A percentile compares a stretch with the other conserved stretches of the same genome.
Conservation (phyloP, 148 eudicot species). For the Cornus controversa region DNA sequence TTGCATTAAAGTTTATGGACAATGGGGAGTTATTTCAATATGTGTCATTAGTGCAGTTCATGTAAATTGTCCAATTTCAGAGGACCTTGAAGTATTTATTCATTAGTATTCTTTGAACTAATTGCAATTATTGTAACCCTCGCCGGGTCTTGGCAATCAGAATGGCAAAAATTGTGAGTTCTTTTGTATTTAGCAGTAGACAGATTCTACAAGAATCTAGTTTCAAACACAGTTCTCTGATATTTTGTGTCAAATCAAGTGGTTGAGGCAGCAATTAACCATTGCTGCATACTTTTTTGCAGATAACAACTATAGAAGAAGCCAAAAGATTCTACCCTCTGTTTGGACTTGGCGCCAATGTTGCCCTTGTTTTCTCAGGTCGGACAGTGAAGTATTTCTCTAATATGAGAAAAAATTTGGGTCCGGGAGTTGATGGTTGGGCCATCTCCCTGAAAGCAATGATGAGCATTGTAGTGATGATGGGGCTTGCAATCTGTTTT, state of each 20-base stretch:
- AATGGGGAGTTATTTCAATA: too few species aligned
- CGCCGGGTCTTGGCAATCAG: background rate
- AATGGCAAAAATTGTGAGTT: background rate
- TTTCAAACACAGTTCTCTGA: background rate
- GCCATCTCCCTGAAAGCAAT: slow-evolving; percentile 89
- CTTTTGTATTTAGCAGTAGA: background rate
- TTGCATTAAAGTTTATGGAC: background rate
- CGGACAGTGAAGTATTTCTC: slow-evolving; percentile 97
- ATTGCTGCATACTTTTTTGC: slow-evolving; percentile 16
- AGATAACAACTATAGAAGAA: slow-evolving; percentile 96
- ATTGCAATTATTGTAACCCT: too few species aligned
- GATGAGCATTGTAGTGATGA: slow-evolving; percentile 94
- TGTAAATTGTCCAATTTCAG: too few species aligned
- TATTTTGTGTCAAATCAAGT: background rate
- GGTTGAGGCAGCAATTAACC: slow-evolving; percentile 1
- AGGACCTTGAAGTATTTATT: too few species aligned
- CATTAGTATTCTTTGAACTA: too few species aligned
- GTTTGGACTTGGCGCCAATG: slow-evolving; percentile 96
- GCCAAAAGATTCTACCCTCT: slow-evolving; percentile 94
- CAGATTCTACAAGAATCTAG: background rate
- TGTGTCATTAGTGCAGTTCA: too few species aligned
- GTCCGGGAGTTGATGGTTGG: slow-evolving; percentile 99
- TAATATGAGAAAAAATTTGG: slow-evolving; percentile 66
- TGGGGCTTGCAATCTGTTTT: slow-evolving; percentile 84
- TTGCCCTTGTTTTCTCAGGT: slow-evolving; percentile 96